These are phyloP conservation scores for Seiridium cupressi DNA, from an alignment of 2,329 filamentous ascomycete species.

Conservation along the genomic window DNA sequence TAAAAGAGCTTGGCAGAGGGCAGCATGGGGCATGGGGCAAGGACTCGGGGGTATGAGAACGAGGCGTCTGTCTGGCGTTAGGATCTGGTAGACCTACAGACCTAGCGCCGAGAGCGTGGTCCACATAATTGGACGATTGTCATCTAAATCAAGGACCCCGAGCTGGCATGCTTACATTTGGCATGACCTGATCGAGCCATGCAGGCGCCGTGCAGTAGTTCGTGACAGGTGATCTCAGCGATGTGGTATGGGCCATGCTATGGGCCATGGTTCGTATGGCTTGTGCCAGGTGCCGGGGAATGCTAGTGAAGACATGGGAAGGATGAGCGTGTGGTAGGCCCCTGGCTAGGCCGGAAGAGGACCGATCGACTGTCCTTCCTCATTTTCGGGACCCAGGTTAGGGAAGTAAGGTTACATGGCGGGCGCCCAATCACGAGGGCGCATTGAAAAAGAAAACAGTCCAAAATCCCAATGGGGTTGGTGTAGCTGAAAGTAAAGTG, in stretches of 20 bases:
- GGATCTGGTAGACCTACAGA: not conserved
- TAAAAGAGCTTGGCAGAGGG: not conserved
- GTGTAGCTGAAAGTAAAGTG: not conserved
- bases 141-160: not conserved
- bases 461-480: constrained; percentile 1
- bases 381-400: not conserved
- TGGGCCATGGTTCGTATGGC: not conserved
- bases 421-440: not conserved
- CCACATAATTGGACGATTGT: constrained; percentile 3
- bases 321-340: not conserved
- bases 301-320: not conserved
- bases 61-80: not conserved
- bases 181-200: not conserved
- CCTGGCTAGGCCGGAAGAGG: constrained; percentile 1
- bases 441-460: too few species aligned
- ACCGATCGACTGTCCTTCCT: not conserved
- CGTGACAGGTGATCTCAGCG: constrained; percentile 1
- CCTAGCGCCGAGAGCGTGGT: not conserved
- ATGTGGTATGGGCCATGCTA: not conserved
- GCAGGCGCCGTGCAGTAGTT: not conserved
- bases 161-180: not conserved
- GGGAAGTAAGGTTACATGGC: not conserved
- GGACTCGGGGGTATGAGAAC: not conserved
- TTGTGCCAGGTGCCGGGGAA: not conserved
- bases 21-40: not conserved